Base-by-base conservation (phyloP, 306 rosid species). In the Cicer chorassanicum region DNA sequence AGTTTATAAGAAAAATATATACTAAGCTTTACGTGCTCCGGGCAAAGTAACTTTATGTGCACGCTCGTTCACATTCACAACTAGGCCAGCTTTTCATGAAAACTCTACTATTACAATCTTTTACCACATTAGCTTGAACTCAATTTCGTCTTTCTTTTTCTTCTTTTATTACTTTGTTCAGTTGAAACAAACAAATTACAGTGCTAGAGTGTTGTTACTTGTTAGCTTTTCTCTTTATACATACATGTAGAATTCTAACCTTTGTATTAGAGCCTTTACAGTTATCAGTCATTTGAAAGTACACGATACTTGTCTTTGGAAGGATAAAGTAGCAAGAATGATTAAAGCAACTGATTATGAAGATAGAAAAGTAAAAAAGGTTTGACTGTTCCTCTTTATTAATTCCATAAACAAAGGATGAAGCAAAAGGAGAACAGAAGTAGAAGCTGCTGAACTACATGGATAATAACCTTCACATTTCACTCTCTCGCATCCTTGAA, bases 401-500 rank as follows among this genome's bases (percentile, higher is more conserved):
- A 45, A 70, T 77, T 77, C 65, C 80, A 36, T 65, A 53, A 68
- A 82, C 75, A 67, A 72, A 80, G 89, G 84, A 83, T 73, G 85
- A 84, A 87, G 80, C 82, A 73, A 70, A 80, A 69, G 69, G 68
- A 77, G 72, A 49, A 68, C 76, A 46, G 13, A 72, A 78, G 68
- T 84, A 78, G 74, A 66, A 81, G 61, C 70, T 48, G 70, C 82
- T 65, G 62, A 70, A 74, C 42, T 69, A 60, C 57, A 21, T 29
- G 36, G 36, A 29, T 29, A 29, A 29, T 56, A 64, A 78, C 80
- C 85, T 86, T 88, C 89, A 78, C 89, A 88, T 81, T 75, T 82
- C 80, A 81, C 60, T 71, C 87, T 71, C 87, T 84, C 85, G 3
- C 86, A 78, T 84, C 88, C 86, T 74, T 44, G 73, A 89, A 88